Evolutionary conservation across 2,329 filamentous ascomycete species (phyloP), one percentile per base, ranked within the genome.

Genomic region (Diplodia mutila): DNA sequence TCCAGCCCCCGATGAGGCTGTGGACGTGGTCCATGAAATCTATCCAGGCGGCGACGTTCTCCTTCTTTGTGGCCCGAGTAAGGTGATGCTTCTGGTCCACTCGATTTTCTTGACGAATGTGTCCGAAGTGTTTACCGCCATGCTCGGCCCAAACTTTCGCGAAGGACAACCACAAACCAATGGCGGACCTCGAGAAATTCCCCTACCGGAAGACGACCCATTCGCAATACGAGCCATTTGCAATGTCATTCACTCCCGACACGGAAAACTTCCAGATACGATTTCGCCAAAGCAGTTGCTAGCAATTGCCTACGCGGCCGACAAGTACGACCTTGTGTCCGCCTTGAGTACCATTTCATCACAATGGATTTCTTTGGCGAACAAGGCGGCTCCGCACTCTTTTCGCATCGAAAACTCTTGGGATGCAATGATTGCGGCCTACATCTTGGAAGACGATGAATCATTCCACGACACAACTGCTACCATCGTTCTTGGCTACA

Each of bases 21-120:
- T 29, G 12, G 71, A 67, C 49, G 34, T 67, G 5, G 73, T 69
- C 4, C 78, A 76, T 14, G 46, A 25, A 12, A 49, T 49, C 4
- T 49, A 49, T 25, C 46, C n/a, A 8, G 46, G n/a, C n/a, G 46
- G 46, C 11, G 69, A 78, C n/a, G 23, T 6, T 21, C 6, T 49
- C 9, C n/a, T 49, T 8, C 4, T 49, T 14, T 49, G 46, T 23
- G 46, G 46, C 46, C 46, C 46, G 46, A 23, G 8, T 49, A 49
- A 25, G 46, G 46, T 49, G 46, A 23, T n/a, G 46, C 46, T 49
- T 14, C 46, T 49, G 1, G n/a, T 49, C 46, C 46, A 49, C n/a
- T 49, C 46, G 1, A 49, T 49, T 4, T 49, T 49, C 18, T 25
- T 49, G n/a, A 49, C 46, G 4, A 49, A 49, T 25, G 46, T n/a